Percentiles rank a stretch among this genome's conserved stretches.
phyloP scores from a whole-genome alignment of 2,329 filamentous ascomycete species.

The Bipolaris oryzae region DNA sequence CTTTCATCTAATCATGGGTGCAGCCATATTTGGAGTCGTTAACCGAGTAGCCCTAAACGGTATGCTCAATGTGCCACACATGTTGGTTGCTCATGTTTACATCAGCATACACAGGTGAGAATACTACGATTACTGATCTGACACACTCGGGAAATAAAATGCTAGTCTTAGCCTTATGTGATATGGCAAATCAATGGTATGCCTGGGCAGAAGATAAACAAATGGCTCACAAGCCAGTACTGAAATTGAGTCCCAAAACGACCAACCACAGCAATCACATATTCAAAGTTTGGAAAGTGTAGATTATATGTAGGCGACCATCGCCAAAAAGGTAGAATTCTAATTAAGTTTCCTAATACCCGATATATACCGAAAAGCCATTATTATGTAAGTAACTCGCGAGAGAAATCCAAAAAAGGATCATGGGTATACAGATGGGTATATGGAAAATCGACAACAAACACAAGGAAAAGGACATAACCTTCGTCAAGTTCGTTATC shows the following conservation, averaged over 20 bases:
- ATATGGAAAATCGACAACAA: slow-evolving; percentile 13
- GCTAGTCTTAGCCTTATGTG: too few species aligned
- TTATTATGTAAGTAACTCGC: slow-evolving; percentile 6
- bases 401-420: neutral
- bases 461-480: slow-evolving; percentile 14
- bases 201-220: too few species aligned
- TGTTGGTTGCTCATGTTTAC: too few species aligned
- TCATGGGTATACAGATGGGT: slow-evolving; percentile 14
- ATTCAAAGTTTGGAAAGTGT: neutral
- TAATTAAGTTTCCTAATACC: slow-evolving; percentile 9
- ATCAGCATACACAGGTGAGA: too few species aligned
- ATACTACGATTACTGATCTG: too few species aligned
- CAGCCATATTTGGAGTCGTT: slow-evolving; percentile 7
- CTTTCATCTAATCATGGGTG: slow-evolving; percentile 2
- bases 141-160: too few species aligned
- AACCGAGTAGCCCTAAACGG: slow-evolving; percentile 2
- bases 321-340: neutral
- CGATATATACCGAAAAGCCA: slow-evolving; percentile 5
- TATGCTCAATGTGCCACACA: too few species aligned
- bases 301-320: neutral
- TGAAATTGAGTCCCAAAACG: neutral
- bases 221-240: too few species aligned
- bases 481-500: slow-evolving; percentile 14
- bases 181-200: too few species aligned
- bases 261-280: neutral